Evolutionary conservation across 2,329 filamentous ascomycete species (phyloP), one percentile per base, ranked within the genome.

Genomic region (Claviceps humidiphila): DNA sequence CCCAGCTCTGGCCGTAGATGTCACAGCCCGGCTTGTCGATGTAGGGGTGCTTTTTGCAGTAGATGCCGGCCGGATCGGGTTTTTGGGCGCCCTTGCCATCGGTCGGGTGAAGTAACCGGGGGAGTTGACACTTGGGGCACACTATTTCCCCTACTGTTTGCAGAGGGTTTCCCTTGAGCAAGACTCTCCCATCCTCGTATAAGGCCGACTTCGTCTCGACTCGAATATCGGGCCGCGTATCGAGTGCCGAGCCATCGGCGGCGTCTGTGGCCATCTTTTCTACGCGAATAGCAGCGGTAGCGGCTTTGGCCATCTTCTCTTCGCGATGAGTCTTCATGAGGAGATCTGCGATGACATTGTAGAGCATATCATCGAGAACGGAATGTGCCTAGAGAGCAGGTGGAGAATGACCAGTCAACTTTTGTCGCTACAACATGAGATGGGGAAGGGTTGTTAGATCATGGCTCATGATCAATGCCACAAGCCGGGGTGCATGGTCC

Each of bases 1-100:
- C 82, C 77, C 87, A 90, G 30, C 84, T 87, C 67, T 89, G 87
- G 49, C 85, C 86, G 66, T 89, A 89, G 57, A 90, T 87, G 66
- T 91, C 86, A 68, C 82, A 85, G 55, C 85, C 85, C 2, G 81
- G 74, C 64, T 86, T 83, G 58, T 87, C 80, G 55, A 88, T 85
- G 72, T 85, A 90, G 0, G 86, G 85, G 55, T 85, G 81, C 58
- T 82, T 82, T 67, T 87, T 87, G 75, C 87, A 91, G 73, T 89
- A 90, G 58, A 84, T 80, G 58, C 82, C 72, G 57, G 76, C 73
- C 0, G 85, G 85, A 53, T 84, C 80, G 44, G 82, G 82, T 62
- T 80, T 81, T 61, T 70, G 71, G 13, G 82, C 76, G 46, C 84
- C 83, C 60, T 79, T 82, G 59, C 84, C 84, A 61, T 85, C 82